A percentile compares a stretch with the other conserved stretches of the same genome.
Evolutionary conservation across 1,139 yeast species (phyloP).

Genomic region (Candida anutae): DNA sequence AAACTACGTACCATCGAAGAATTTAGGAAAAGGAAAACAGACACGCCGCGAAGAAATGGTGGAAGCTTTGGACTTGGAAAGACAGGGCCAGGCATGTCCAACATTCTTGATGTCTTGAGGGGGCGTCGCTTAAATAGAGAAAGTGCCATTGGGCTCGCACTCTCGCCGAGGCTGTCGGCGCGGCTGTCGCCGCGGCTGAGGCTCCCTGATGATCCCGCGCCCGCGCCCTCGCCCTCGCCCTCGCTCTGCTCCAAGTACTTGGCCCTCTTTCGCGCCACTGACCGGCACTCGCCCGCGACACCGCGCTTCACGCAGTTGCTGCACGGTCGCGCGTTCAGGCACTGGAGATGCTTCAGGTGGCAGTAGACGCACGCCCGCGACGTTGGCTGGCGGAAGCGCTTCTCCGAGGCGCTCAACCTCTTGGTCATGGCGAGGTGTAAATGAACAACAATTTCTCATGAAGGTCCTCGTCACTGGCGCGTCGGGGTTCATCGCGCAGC

Average conservation of each 20-base stretch:
- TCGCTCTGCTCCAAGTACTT: conserved; percentile 21
- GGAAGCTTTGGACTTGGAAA: conserved; percentile 70
- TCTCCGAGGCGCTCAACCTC: conserved; percentile 45
- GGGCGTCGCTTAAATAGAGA: no score
- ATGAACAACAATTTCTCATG: conserved; percentile 1
- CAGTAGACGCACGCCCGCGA: conserved; percentile 65
- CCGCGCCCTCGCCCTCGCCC: background rate
- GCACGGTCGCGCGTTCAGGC: conserved; percentile 57
- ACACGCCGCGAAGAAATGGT: conserved; percentile 64
- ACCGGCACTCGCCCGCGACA: conserved; percentile 46
- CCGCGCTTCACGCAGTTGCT: conserved; percentile 59
- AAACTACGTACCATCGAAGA: conserved; percentile 63
- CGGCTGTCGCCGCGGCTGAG: no score
- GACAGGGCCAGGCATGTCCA: conserved; percentile 70
- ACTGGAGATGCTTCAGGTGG: conserved; percentile 64
- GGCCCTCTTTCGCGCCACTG: conserved; percentile 53
- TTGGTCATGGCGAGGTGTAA: conserved; percentile 51
- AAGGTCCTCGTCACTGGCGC: conserved; percentile 32
- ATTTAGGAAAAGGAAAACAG: conserved; percentile 69
- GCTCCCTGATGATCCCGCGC: background rate
- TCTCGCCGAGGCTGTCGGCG: no score
- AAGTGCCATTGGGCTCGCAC: no score
- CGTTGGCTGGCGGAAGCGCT: conserved; percentile 50
- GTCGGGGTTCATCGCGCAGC: conserved; percentile 34
- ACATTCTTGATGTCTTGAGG: no score